A percentile compares a stretch with the other conserved stretches of the same genome.
Conservation (phyloP, 805 yeast species). For the Cyberlindnera meyerae region DNA sequence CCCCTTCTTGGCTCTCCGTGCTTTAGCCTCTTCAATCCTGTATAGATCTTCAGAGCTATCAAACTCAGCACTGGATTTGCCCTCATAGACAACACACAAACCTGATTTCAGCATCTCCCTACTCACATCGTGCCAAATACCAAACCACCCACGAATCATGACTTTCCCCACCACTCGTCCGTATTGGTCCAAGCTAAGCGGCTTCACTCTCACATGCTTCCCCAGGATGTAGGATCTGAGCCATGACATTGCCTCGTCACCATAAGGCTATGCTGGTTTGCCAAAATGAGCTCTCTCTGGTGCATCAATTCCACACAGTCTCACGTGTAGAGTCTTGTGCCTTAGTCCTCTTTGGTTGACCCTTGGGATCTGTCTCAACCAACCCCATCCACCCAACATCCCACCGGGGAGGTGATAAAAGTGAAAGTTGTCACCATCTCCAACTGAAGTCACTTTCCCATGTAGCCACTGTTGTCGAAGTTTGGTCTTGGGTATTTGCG, state of each 20-base stretch:
- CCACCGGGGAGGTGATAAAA: conserved; percentile 96
- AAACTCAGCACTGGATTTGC: conserved; percentile 75
- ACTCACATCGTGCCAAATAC: conserved; percentile 76
- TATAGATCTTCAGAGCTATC: conserved; percentile 69
- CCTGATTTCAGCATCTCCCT: conserved; percentile 83
- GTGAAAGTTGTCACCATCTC: conserved; percentile 94
- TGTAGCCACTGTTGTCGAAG: conserved; percentile 42
- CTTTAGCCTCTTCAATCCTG: conserved; percentile 51
- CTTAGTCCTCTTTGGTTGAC: conserved; percentile 41
- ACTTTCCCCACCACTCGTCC: conserved; percentile 76
- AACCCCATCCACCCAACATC: conserved; percentile 82
- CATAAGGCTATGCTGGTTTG: conserved; percentile 81
- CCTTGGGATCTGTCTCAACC: conserved; percentile 68
- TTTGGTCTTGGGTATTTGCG: conserved; percentile 43
- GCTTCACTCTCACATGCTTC: conserved; percentile 65
- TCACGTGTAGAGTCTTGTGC: conserved; percentile 68
- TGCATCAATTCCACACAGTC: conserved; percentile 93
- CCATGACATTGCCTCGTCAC: conserved; percentile 84
- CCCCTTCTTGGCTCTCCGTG: conserved; percentile 55
- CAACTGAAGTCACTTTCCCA: conserved; percentile 85
- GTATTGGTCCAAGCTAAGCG: conserved; percentile 82
- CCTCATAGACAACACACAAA: conserved; percentile 83
- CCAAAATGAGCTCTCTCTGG: conserved; percentile 96
- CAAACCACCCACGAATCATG: conserved; percentile 53
- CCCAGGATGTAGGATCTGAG: conserved; percentile 61